Evolutionary conservation across 1,284 basidiomycete species (phyloP), one percentile per base, ranked within the genome.

Genomic region (Leccinum pachyderme): DNA sequence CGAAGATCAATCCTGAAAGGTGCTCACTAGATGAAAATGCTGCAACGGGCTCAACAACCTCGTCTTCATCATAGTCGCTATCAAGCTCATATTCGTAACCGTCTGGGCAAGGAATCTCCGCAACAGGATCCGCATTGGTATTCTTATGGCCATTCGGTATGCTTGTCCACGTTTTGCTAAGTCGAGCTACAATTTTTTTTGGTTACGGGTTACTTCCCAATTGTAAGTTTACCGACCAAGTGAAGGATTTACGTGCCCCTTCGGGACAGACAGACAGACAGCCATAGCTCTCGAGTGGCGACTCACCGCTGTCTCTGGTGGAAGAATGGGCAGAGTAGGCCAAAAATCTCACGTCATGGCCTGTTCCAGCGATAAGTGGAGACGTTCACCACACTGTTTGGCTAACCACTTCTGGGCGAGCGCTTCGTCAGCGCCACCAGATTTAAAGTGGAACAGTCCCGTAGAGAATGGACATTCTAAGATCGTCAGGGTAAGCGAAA

Each of bases 61-160:
- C 52, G 3, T 58, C 62, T 8, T 66, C 65, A 11, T 49, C 67
- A 7, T 45, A 60, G 49, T 69, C 65, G 7, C 65, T 69, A 47
- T 66, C 67, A 44, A 58, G 59, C 9, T 69, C 65, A 27, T 66
- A 64, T 3, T 68, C 57, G 5, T 63, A 52, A 33, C 47, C 55
- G 1, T 51, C 12, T 0, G 64, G 55, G 44, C 51, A 63, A 6
- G 7, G 31, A 18, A 64, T 58, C 41, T 61, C 60, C 33, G 12
- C 7, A 15, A 31, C 28, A 18, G 29, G 11, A 25, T 51, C 48
- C 24, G 24, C 18, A 5, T 33, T 12, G 7, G 25, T 5, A 31
- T 50, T 11, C 18, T 44, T 49, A 25, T 8, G 9, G 13, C 4
- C 3, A 44, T 31, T 18, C 11, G 47, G 32, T 28, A 47, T 27